phyloP scores from a whole-genome alignment of 2,329 filamentous ascomycete genomes.

The Dichotomopilus funicola region DNA sequence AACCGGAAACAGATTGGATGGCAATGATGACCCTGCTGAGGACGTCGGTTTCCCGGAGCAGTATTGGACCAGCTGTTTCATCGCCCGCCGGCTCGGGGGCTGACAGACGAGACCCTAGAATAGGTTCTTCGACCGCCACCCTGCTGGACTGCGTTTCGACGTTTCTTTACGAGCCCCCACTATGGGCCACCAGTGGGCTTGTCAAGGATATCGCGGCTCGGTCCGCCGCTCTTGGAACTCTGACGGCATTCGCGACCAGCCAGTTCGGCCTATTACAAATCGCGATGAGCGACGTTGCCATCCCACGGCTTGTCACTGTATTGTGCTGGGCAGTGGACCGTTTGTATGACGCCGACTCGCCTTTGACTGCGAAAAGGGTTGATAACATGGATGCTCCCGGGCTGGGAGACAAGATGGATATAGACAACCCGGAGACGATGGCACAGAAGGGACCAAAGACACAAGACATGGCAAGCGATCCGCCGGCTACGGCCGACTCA shows the following conservation, averaged over 20 bases:
- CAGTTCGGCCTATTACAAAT: slow-evolving; percentile 59
- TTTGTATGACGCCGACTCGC: slow-evolving; percentile 54
- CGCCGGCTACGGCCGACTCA: slow-evolving; percentile 5
- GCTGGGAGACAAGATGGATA: slow-evolving; percentile 2
- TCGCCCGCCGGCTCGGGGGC: slow-evolving; percentile 29
- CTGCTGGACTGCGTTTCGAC: slow-evolving; percentile 58
- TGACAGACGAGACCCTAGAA: slow-evolving; percentile 9
- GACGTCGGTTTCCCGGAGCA: slow-evolving; percentile 56
- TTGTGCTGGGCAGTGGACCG: slow-evolving; percentile 61
- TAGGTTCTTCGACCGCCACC: slow-evolving; percentile 26
- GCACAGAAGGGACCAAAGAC: neutral
- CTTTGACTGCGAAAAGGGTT: neutral
- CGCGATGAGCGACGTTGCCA: slow-evolving; percentile 58
- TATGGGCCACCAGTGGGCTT: slow-evolving; percentile 29
- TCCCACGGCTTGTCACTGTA: slow-evolving; percentile 68
- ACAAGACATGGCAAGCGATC: neutral
- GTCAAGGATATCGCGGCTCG: slow-evolving; percentile 36
- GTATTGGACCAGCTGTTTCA: slow-evolving; percentile 58
- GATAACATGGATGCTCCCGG: neutral
- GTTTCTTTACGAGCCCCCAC: slow-evolving; percentile 52
- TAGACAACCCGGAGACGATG: neutral
- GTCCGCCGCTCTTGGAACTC: slow-evolving; percentile 44
- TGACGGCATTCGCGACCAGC: slow-evolving; percentile 56
- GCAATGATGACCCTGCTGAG: slow-evolving; percentile 59
- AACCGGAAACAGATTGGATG: slow-evolving; percentile 56